phyloP scores from a whole-genome alignment of 2,329 filamentous ascomycete species.

The Basipetospora chlamydospora region DNA sequence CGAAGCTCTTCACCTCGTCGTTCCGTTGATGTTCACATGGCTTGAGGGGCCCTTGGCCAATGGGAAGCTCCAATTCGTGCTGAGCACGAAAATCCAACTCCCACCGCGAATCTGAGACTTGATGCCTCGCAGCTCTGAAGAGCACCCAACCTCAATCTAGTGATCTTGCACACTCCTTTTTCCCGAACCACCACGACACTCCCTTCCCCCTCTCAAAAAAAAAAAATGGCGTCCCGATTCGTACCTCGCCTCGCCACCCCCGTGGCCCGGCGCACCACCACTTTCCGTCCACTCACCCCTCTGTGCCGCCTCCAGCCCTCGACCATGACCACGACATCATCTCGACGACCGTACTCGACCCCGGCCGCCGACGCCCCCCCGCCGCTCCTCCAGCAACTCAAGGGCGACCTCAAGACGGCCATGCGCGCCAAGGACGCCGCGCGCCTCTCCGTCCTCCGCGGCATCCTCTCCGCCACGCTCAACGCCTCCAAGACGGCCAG shows the following conservation, averaged over 20 bases:
- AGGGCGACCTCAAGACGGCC: slow-evolving; percentile 47
- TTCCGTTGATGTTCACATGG: no score
- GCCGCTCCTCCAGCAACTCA: slow-evolving; percentile 37
- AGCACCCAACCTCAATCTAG: no score
- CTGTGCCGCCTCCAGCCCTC: no score
- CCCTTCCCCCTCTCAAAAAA: no score
- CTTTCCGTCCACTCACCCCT: background rate
- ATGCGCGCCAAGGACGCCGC: slow-evolving; percentile 51
- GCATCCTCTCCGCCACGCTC: slow-evolving; percentile 53
- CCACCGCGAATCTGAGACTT: no score
- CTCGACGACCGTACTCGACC: slow-evolving; percentile 14
- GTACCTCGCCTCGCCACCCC: background rate
- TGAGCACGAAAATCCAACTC: no score
- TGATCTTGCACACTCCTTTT: background rate
- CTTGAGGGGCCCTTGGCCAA: no score
- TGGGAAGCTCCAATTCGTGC: no score
- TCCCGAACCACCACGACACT: background rate
- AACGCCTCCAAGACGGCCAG: slow-evolving; percentile 60
- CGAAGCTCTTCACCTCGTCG: no score
- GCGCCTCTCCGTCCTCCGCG: slow-evolving; percentile 53
- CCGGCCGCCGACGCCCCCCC: slow-evolving; percentile 22
- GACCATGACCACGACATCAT: no score
- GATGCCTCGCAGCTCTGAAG: no score
- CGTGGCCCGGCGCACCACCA: background rate
- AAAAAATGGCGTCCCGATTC: slow-evolving; percentile 1